Evolutionary conservation across 2,329 filamentous ascomycete species (phyloP).

Genomic region (Pezicula radicicola): DNA sequence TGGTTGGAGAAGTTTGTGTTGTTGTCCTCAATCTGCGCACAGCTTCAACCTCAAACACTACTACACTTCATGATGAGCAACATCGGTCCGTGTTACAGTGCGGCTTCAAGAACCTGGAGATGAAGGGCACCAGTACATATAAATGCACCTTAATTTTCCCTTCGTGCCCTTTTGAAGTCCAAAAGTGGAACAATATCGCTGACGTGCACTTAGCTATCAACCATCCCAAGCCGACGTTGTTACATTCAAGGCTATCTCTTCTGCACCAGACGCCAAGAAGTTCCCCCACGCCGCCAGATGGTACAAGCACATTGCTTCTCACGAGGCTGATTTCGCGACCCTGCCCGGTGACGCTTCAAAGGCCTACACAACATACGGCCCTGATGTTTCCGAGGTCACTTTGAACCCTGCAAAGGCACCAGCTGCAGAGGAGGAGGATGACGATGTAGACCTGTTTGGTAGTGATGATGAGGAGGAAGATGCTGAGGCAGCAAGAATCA

Average conservation of each 20-base stretch:
- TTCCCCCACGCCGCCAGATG: conserved; percentile 93
- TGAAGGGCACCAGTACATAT: conserved; percentile 74
- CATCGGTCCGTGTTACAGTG: conserved; percentile 96
- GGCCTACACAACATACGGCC: conserved; percentile 86
- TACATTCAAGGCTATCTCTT: conserved; percentile 84
- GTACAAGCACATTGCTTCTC: conserved; percentile 98
- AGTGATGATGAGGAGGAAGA: conserved; percentile 94
- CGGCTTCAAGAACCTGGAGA: conserved; percentile 86
- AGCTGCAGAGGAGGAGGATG: conserved; percentile 69
- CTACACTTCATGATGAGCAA: conserved; percentile 68
- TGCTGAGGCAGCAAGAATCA: conserved; percentile 76
- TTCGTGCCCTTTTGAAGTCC: conserved; percentile 8
- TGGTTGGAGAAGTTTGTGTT: conserved; percentile 8
- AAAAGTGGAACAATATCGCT: conserved; percentile 11
- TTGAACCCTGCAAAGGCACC: conserved; percentile 85
- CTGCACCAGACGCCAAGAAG: conserved; percentile 75
- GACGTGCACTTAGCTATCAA: conserved; percentile 37
- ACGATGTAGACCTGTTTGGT: conserved; percentile 91
- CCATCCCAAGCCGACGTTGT: conserved; percentile 95
- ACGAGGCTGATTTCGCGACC: conserved; percentile 86
- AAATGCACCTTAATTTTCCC: conserved; percentile 65
- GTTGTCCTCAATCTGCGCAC: conserved; percentile 11
- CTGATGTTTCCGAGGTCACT: conserved; percentile 73
- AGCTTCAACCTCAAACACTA: conserved; percentile 16
- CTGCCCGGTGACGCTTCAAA: conserved; percentile 90